Percentiles rank a stretch among this genome's conserved stretches.
Evolutionary conservation across 2,329 filamentous ascomycete species (phyloP).

Genomic region (Penicillium expansum): DNA sequence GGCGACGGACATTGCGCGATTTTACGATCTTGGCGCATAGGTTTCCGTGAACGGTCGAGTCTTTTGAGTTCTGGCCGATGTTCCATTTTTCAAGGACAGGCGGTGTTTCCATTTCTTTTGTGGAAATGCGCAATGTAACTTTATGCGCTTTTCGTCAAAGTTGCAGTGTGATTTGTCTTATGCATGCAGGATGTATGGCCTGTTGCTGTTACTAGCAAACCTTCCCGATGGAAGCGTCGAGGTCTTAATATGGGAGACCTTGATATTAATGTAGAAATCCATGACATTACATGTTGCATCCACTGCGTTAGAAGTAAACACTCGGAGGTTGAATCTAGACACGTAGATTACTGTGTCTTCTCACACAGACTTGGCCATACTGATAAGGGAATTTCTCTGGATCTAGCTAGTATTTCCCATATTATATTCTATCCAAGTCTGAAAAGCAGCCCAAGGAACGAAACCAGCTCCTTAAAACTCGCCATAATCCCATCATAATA

Average conservation of each 20-base stretch:
- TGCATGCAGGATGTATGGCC: background rate
- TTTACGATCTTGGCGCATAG: background rate
- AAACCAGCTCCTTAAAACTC: background rate
- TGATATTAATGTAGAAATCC: background rate
- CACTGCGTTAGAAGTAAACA: background rate
- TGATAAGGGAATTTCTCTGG: background rate
- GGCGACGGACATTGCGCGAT: background rate
- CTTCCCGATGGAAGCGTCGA: background rate
- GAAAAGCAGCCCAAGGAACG: background rate
- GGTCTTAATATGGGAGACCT: background rate
- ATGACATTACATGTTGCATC: background rate
- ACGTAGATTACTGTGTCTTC: background rate
- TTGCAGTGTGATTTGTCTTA: background rate
- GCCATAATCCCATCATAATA: conserved; percentile 13
- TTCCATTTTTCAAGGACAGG: background rate
- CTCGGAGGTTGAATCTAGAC: background rate
- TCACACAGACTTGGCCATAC: background rate
- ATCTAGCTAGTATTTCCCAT: background rate
- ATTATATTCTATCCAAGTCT: background rate
- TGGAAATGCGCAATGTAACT: background rate
- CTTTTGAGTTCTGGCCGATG: background rate
- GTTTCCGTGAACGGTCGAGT: background rate
- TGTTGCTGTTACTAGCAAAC: background rate
- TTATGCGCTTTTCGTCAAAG: background rate
- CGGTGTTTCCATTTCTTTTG: background rate